These are phyloP conservation scores for Sanguinoderma infundibulare DNA, from an alignment of 1,284 basidiomycete species.

Conservation along the genomic window DNA sequence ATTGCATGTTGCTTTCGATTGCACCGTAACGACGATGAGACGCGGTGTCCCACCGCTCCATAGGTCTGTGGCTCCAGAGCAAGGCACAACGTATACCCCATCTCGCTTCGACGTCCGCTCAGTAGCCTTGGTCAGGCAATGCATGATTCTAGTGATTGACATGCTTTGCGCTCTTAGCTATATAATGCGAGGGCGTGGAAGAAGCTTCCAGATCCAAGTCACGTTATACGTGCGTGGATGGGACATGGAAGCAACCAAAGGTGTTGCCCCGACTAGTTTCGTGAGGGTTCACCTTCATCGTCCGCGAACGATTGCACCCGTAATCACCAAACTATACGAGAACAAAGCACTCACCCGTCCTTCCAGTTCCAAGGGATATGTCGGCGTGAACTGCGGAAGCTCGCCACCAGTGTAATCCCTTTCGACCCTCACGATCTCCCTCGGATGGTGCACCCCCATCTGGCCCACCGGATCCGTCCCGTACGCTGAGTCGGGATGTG, in stretches of 20 bases:
- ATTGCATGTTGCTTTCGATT: too few relatives aligned
- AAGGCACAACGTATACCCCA: too few relatives aligned
- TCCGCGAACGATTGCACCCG: background rate
- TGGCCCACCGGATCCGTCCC: conserved; percentile 78
- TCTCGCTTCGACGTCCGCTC: too few relatives aligned
- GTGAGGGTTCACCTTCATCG: background rate
- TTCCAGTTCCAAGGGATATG: conserved; percentile 84
- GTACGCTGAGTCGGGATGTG: conserved; percentile 72
- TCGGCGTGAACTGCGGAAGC: conserved; percentile 77
- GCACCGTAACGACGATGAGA: too few relatives aligned
- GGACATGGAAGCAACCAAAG: background rate
- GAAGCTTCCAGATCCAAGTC: background rate
- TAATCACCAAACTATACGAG: background rate
- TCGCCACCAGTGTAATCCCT: conserved; percentile 85
- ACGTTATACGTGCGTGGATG: background rate
- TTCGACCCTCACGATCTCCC: conserved; percentile 83
- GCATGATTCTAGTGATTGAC: too few relatives aligned
- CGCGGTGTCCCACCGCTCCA: too few relatives aligned
- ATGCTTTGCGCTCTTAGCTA: background rate
- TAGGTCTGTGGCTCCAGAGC: too few relatives aligned
- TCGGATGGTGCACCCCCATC: conserved; percentile 82
- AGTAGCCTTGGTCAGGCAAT: too few relatives aligned
- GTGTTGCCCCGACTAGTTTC: background rate
- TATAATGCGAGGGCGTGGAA: background rate
- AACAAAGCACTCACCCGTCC: conserved; percentile 65